These are phyloP conservation scores for Pholiota adiposa DNA, from an alignment of 1,284 basidiomycete species.

Conservation along the genomic window DNA sequence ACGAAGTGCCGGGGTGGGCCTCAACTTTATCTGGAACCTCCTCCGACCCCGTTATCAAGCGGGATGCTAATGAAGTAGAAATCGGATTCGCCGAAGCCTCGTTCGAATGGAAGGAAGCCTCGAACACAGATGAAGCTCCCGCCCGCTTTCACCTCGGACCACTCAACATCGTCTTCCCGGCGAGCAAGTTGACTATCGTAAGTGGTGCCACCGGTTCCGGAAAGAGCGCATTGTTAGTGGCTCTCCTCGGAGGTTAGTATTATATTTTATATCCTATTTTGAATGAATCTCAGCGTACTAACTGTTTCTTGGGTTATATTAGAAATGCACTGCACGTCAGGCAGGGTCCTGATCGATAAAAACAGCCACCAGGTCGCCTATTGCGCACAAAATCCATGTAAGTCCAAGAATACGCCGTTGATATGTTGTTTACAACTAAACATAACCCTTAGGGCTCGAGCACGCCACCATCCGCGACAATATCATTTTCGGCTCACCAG, in stretches of 20 bases:
- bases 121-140: slow-evolving; percentile 33
- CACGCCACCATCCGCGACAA: slow-evolving; percentile 83
- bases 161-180: slow-evolving; percentile 62
- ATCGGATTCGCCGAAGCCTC: slow-evolving; percentile 58
- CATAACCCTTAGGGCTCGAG: slow-evolving; percentile 54
- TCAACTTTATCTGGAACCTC: slow-evolving; percentile 44
- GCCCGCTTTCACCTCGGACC: slow-evolving; percentile 57
- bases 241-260: slow-evolving; percentile 64
- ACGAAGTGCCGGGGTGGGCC: slow-evolving; percentile 71
- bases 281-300: not conserved
- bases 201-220: slow-evolving; percentile 81
- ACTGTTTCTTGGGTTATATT: not conserved
- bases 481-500: slow-evolving; percentile 75
- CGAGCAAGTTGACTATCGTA: slow-evolving; percentile 64
- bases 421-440: slow-evolving; percentile 3
- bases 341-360: slow-evolving; percentile 68
- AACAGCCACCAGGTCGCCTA: slow-evolving; percentile 62
- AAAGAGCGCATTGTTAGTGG: slow-evolving; percentile 73
- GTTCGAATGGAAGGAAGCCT: slow-evolving; percentile 59
- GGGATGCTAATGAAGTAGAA: slow-evolving; percentile 19
- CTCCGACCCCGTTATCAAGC: slow-evolving; percentile 5
- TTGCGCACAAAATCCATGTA: slow-evolving; percentile 72
- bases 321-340: slow-evolving; percentile 75
- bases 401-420: slow-evolving; percentile 10
- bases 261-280: not conserved